Evolutionary conservation across 2,329 filamentous ascomycete species (phyloP).

Genomic region (Biscogniauxia marginata): DNA sequence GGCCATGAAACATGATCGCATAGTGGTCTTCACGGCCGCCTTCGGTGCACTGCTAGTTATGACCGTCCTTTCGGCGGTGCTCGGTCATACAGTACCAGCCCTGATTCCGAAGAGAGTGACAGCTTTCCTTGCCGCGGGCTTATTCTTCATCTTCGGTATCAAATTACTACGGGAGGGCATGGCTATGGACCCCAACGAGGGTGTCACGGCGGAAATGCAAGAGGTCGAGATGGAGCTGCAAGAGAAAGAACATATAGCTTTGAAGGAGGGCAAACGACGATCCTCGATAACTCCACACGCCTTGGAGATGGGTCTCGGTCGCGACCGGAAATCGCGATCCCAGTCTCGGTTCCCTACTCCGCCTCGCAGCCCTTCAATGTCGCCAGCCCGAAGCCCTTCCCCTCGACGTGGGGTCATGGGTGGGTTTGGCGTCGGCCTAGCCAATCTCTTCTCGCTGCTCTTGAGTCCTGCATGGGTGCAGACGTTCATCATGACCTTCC

Average conservation of each 20-base stretch:
- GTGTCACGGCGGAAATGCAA: conserved; percentile 94
- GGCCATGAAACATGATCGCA: conserved; percentile 96
- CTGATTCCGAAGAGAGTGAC: conserved; percentile 89
- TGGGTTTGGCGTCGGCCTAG: conserved; percentile 53
- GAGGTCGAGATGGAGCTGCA: conserved; percentile 93
- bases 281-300: conserved; percentile 72
- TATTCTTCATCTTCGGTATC: conserved; percentile 88
- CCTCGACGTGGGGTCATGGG: conserved; percentile 38
- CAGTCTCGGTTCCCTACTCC: conserved; percentile 77
- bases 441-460: conserved; percentile 83
- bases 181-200: conserved; percentile 84
- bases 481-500: conserved; percentile 98
- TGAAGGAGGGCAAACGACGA: conserved; percentile 63
- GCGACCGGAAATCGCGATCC: conserved; percentile 65
- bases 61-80: conserved; percentile 89
- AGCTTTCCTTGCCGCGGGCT: conserved; percentile 74
- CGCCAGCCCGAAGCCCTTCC: conserved; percentile 61
- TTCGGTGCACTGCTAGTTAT: conserved; percentile 88
- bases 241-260: conserved; percentile 80
- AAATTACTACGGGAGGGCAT: conserved; percentile 84
- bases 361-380: conserved; percentile 77
- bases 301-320: conserved; percentile 75
- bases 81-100: conserved; percentile 88
- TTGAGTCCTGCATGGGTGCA: conserved; percentile 97
- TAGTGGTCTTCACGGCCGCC: conserved; percentile 94